These are phyloP conservation scores for Taphrina betulina DNA, from an alignment of 1,139 yeast genomes.

Conservation along the genomic window DNA sequence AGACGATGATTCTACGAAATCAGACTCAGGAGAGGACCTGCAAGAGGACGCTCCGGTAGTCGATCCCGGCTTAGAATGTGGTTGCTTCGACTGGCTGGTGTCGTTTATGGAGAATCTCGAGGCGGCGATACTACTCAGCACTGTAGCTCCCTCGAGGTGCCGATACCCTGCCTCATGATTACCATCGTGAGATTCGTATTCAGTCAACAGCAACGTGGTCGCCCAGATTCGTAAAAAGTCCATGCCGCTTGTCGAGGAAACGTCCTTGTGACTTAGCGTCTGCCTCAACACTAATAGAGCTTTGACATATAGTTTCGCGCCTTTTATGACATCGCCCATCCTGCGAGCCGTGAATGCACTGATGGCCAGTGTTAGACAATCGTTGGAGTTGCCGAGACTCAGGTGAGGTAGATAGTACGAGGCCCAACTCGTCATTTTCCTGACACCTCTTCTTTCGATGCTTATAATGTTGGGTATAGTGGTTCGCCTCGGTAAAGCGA, in stretches of 20 bases:
- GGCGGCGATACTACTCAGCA: constrained; percentile 6
- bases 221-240: constrained; percentile 22
- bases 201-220: constrained; percentile 13
- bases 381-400: constrained; percentile 9
- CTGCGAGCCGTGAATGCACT: constrained; percentile 20
- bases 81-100: not conserved
- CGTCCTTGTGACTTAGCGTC: not conserved
- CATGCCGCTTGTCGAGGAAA: constrained; percentile 1
- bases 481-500: constrained; percentile 22
- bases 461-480: constrained; percentile 18
- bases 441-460: constrained; percentile 1
- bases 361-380: constrained; percentile 17
- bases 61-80: no score
- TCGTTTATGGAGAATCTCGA: not conserved
- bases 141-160: constrained; percentile 25
- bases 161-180: constrained; percentile 10
- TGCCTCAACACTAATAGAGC: constrained; percentile 10
- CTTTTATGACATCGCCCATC: constrained; percentile 8
- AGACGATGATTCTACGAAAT: no score
- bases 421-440: constrained; percentile 24
- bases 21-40: no score
- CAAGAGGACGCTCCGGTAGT: no score
- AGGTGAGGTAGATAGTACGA: constrained; percentile 24
- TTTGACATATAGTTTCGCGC: constrained; percentile 6
- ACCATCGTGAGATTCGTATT: constrained; percentile 18